phyloP scores from a whole-genome alignment of 768 basidiomycete species.

The Tulasnella sp. region DNA sequence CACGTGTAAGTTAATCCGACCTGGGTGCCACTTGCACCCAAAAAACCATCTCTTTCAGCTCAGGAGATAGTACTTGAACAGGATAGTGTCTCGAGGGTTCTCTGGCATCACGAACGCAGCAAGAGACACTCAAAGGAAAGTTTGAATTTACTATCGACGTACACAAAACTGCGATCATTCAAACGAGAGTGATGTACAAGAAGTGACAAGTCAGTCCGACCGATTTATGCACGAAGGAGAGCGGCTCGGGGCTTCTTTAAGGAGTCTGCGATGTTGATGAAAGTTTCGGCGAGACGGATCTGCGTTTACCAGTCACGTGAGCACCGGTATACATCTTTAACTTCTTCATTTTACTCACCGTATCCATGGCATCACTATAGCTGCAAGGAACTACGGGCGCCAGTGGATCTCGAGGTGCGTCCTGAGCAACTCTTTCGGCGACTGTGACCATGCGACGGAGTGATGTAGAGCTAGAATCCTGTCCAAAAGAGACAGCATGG shows the following conservation, averaged over 20 bases:
- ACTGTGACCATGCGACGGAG: slow-evolving; percentile 58
- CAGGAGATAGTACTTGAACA: too few species aligned
- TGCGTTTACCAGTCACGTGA: slow-evolving; percentile 39
- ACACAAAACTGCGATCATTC: background rate
- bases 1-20: too few species aligned
- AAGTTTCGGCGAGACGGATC: slow-evolving; percentile 61
- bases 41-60: too few species aligned
- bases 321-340: background rate
- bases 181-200: background rate
- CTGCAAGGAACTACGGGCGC: slow-evolving; percentile 51
- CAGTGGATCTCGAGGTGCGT: slow-evolving; percentile 49
- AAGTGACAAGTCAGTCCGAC: background rate
- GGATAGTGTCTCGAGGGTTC: too few species aligned
- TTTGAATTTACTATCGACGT: background rate
- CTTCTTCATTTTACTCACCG: slow-evolving; percentile 45
- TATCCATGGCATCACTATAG: slow-evolving; percentile 56
- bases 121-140: background rate
- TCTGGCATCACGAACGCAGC: too few species aligned
- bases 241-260: slow-evolving; percentile 58
- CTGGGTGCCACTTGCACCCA: too few species aligned
- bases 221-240: slow-evolving; percentile 33
- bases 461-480: slow-evolving; percentile 36
- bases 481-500: slow-evolving; percentile 63
- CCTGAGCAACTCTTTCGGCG: slow-evolving; percentile 54
- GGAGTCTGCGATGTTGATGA: slow-evolving; percentile 62